Conservation (phyloP, 2,329 filamentous ascomycete genomes). For the Neurospora crassa region DNA sequence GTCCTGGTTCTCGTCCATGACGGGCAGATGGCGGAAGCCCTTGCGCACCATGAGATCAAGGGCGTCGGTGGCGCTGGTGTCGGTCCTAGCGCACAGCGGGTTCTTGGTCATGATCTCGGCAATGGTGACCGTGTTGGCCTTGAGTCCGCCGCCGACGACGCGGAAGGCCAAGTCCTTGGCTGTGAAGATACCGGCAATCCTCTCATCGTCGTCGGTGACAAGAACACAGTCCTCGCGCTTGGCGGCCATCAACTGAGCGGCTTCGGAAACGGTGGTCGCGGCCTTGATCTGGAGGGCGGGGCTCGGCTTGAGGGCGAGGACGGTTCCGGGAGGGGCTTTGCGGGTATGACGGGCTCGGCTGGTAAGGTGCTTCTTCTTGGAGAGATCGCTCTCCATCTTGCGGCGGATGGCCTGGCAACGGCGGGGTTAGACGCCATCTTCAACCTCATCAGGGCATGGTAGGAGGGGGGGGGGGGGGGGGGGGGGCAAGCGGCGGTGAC, state of each 20-base stretch:
- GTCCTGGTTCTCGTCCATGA: slow-evolving; percentile 99
- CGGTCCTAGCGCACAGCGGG: slow-evolving; percentile 90
- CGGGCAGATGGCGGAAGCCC: slow-evolving; percentile 92
- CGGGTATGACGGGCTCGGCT: slow-evolving; percentile 73
- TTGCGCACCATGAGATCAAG: slow-evolving; percentile 97
- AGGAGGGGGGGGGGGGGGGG: slow-evolving; percentile 8
- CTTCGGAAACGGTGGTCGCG: slow-evolving; percentile 84
- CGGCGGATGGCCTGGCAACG: slow-evolving; percentile 67
- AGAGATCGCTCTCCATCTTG: slow-evolving; percentile 95
- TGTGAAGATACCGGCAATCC: slow-evolving; percentile 97
- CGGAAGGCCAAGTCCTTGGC: slow-evolving; percentile 97
- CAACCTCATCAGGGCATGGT: slow-evolving; percentile 2
- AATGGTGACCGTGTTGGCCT: slow-evolving; percentile 84
- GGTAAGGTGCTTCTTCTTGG: slow-evolving; percentile 84
- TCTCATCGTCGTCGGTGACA: slow-evolving; percentile 94
- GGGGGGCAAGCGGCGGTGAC: slow-evolving; percentile 1
- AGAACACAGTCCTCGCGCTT: slow-evolving; percentile 97
- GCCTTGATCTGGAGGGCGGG: slow-evolving; percentile 97
- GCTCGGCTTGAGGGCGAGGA: slow-evolving; percentile 90
- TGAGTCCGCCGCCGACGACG: slow-evolving; percentile 83
- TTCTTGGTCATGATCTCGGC: slow-evolving; percentile 99
- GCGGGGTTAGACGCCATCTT: slow-evolving; percentile 23
- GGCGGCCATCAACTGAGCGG: slow-evolving; percentile 95
- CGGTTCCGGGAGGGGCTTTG: slow-evolving; percentile 92
- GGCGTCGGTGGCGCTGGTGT: slow-evolving; percentile 95